A percentile compares a stretch with the other conserved stretches of the same genome.
Conservation (phyloP, 1,139 yeast species). For the Hansenula sp. region DNA sequence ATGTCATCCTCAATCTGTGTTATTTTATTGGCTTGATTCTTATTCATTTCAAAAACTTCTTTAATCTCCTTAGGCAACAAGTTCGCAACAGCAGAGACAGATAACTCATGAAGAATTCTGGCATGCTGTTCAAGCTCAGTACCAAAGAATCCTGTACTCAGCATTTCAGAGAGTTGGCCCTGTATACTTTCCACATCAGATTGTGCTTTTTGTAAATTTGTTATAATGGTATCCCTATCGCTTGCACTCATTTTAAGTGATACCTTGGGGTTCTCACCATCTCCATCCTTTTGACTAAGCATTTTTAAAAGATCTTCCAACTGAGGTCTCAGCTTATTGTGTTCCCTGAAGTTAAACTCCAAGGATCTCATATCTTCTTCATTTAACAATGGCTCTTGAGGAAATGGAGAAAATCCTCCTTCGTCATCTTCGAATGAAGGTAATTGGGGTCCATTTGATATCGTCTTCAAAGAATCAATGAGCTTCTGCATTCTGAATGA, state of each 20-base stretch:
- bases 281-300: background rate
- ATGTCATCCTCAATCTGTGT: too few species aligned
- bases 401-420: background rate
- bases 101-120: background rate
- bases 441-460: background rate
- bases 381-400: background rate
- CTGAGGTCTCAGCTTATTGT: background rate
- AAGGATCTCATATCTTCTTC: background rate
- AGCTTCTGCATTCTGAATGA: background rate
- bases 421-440: background rate
- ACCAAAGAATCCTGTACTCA: background rate
- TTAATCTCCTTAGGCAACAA: background rate
- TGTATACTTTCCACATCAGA: background rate
- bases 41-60: background rate
- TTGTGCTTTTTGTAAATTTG: background rate
- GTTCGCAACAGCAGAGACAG: background rate
- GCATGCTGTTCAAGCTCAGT: background rate
- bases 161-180: background rate
- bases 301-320: background rate
- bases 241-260: background rate
- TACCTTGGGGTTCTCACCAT: background rate
- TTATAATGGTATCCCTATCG: background rate
- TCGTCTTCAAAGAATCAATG: background rate
- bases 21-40: background rate
- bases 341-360: background rate